These are phyloP conservation scores for Xylariales sp. DNA, from an alignment of 2,329 filamentous ascomycete species.

Conservation along the genomic window DNA sequence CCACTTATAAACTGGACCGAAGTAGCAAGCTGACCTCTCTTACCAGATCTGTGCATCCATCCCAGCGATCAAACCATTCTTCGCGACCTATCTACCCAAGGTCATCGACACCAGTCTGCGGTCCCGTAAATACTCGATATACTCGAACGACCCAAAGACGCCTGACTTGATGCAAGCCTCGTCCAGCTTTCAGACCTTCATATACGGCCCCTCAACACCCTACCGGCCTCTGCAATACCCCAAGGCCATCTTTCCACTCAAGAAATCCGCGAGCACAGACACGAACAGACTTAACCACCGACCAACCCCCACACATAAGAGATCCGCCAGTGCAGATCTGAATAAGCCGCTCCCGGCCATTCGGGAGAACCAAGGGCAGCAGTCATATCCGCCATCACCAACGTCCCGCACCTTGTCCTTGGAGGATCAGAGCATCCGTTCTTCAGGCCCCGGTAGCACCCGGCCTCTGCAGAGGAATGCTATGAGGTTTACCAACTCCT, in stretches of 20 bases:
- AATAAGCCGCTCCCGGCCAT: constrained; percentile 27
- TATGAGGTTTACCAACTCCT: constrained; percentile 9
- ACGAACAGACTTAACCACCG: neutral
- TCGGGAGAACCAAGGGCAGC: constrained; percentile 6
- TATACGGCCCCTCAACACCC: neutral
- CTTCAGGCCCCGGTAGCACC: neutral
- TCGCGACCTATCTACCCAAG: constrained; percentile 30
- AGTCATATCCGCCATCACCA: neutral
- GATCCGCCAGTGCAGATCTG: constrained; percentile 14
- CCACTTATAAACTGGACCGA: neutral
- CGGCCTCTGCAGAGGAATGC: constrained; percentile 7
- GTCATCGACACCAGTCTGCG: constrained; percentile 16
- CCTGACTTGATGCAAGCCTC: neutral
- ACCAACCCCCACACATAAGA: constrained; percentile 8
- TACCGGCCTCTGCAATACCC: neutral
- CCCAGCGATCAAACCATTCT: constrained; percentile 40
- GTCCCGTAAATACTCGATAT: constrained; percentile 1
- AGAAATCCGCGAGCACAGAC: neutral
- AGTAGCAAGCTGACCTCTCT: neutral
- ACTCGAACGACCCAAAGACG: neutral
- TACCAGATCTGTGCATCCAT: constrained; percentile 39
- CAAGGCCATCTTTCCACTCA: neutral
- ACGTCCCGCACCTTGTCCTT: neutral
- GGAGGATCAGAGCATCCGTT: neutral
- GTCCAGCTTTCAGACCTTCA: neutral